Base-by-base conservation (phyloP, 805 yeast species). In the Ogataea zsoltii region DNA sequence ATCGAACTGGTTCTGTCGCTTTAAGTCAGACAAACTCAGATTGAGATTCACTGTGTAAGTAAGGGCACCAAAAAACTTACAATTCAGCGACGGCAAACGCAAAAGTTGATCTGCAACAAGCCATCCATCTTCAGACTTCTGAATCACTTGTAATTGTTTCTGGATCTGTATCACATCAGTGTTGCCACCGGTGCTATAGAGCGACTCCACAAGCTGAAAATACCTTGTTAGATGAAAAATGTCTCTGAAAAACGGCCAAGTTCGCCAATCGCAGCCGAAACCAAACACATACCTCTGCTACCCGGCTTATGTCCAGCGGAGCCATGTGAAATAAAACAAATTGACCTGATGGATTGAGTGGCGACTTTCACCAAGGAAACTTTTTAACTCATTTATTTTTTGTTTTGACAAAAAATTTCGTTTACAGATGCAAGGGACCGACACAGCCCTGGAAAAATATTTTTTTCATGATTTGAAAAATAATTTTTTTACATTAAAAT, bases 1-100 rank as follows among this genome's bases (percentile, higher is more conserved):
- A 17, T 58, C 49, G 17, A 29, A 21, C 14, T 42, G 28, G 9
- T 35, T 42, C 6, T 37, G 16, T n/a, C 36, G 48, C 16, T 33
- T 21, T 14, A 51, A 19, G 2, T 44, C 45, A 7, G 44, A 25
- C 0, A 46, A 7, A 35, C 54, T 51, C 10, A 47, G 58, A 47
- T 77, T 79, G 35, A 85, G 63, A 51, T 75, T 70, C 4, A 88
- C 94, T 0, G 88, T 76, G 47, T 79, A 81, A 0, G 96, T 88
- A 46, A 86, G 72, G 0, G 95, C 96, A 0, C 96, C 96, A 57
- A 88, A 83, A 61, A 84, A 88, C 57, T 81, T 79, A 50, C 82
- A 77, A 46, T 76, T 77, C 35, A 67, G 53, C 1, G 77, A 71
- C 3, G 59, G 57, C 2, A 60, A 49, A 38, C 48, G 48, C 7